A percentile compares a stretch with the other conserved stretches of the same genome.
phyloP scores from a whole-genome alignment of 2,329 filamentous ascomycete species.

The Tolypocladium ovalisporum region DNA sequence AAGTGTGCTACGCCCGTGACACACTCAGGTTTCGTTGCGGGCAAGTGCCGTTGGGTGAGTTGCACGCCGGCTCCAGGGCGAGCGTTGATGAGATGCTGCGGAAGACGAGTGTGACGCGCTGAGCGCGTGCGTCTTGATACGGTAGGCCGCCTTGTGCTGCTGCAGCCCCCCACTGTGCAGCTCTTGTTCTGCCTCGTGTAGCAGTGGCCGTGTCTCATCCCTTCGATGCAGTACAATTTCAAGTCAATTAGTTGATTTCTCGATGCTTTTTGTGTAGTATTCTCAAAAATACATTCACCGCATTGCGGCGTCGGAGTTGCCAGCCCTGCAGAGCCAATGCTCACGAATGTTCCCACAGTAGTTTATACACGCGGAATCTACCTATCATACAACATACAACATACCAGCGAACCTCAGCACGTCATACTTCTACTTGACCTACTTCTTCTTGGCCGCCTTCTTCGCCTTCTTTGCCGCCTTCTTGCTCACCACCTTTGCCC shows the following conservation, averaged over 20 bases:
- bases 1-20: no score
- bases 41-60: neutral
- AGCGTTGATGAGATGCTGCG: neutral
- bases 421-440: neutral
- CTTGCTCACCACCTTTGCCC: conserved; percentile 19
- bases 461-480: conserved; percentile 26
- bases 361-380: neutral
- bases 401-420: neutral
- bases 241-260: neutral
- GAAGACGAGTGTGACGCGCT: neutral
- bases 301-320: neutral
- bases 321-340: neutral
- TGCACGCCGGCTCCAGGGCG: neutral
- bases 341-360: neutral
- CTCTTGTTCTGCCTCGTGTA: neutral
- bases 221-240: neutral
- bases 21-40: neutral
- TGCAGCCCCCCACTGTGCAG: neutral
- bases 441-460: conserved; percentile 25
- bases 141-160: neutral
- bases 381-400: neutral
- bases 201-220: neutral
- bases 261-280: no score
- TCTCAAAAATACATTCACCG: neutral
- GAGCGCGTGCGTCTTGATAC: neutral